A percentile compares a stretch with the other conserved stretches of the same genome.
Evolutionary conservation across 306 rosid genomes (phyloP).

Genomic region (Lathyrus sativus): DNA sequence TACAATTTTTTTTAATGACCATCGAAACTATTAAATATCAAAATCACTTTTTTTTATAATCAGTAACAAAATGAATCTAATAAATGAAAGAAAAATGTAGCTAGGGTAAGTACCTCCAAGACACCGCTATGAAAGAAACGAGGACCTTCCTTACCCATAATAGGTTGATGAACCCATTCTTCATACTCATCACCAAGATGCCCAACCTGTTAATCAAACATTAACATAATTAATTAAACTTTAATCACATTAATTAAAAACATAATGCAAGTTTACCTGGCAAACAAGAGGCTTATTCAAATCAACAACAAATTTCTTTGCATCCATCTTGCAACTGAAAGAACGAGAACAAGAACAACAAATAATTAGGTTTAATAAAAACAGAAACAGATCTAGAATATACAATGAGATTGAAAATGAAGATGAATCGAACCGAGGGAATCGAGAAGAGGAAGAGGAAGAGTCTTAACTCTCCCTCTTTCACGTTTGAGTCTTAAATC

Average conservation of each 20-base stretch:
- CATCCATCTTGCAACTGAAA: slow-evolving; percentile 41
- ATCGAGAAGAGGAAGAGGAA: neutral
- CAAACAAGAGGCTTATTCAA: slow-evolving; percentile 74
- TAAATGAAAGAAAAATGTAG: neutral
- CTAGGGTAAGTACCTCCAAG: slow-evolving; percentile 56
- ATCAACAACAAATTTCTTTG: slow-evolving; percentile 66
- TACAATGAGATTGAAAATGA: neutral
- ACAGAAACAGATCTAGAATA: slow-evolving; percentile 11
- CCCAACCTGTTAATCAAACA: slow-evolving; percentile 62
- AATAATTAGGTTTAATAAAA: neutral
- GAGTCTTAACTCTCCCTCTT: slow-evolving; percentile 15
- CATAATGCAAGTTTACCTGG: slow-evolving; percentile 55
- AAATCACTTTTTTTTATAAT: too few relatives aligned
- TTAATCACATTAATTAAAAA: neutral
- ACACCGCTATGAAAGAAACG: slow-evolving; percentile 68
- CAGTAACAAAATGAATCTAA: too few relatives aligned
- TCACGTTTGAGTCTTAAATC: neutral
- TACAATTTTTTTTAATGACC: too few relatives aligned
- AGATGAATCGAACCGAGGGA: neutral
- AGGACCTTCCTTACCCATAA: slow-evolving; percentile 77
- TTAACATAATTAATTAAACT: neutral
- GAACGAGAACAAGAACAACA: neutral
- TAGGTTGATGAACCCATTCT: slow-evolving; percentile 94
- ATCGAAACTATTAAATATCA: too few relatives aligned
- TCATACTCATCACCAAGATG: slow-evolving; percentile 90